These are phyloP conservation scores for Argentina anserina DNA, from an alignment of 306 rosid species.

Conservation along the genomic window DNA sequence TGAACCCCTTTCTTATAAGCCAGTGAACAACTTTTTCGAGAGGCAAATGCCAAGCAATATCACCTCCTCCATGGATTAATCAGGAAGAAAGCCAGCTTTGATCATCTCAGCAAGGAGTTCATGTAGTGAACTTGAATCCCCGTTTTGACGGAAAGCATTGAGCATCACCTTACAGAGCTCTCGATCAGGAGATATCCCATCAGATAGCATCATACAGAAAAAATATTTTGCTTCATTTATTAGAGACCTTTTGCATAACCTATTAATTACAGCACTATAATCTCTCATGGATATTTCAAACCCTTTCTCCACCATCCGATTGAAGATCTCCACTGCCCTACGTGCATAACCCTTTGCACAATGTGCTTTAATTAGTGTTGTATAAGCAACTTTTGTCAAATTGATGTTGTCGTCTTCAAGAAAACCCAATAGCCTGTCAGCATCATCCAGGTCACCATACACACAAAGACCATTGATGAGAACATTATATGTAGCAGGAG, in stretches of 20 bases:
- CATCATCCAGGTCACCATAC: conserved; percentile 44
- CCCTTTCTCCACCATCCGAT: conserved; percentile 35
- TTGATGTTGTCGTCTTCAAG: conserved; percentile 26
- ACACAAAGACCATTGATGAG: conserved; percentile 51
- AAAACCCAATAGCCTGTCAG: conserved; percentile 39
- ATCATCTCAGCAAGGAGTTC: conserved; percentile 41
- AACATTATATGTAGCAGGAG: conserved; percentile 43
- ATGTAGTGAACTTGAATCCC: conserved; percentile 24
- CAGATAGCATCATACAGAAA: conserved; percentile 47
- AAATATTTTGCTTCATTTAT: conserved; percentile 40
- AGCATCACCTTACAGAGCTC: conserved; percentile 47
- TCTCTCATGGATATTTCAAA: conserved; percentile 42
- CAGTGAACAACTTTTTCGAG: not conserved
- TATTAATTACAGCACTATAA: conserved; percentile 48
- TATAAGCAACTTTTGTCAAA: conserved; percentile 44
- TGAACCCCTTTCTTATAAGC: conserved; percentile 4
- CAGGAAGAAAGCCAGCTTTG: conserved; percentile 39
- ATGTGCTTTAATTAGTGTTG: conserved; percentile 45
- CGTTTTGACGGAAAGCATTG: conserved; percentile 26
- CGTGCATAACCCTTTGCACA: conserved; percentile 45
- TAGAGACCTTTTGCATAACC: conserved; percentile 48
- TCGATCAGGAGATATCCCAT: conserved; percentile 39
- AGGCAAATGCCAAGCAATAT: not conserved
- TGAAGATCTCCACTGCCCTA: conserved; percentile 38
- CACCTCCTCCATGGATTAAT: conserved; percentile 21